Evolutionary conservation across 495 filamentous ascomycete species (phyloP).

Genomic region (Massariosphaeria phaeospora): DNA sequence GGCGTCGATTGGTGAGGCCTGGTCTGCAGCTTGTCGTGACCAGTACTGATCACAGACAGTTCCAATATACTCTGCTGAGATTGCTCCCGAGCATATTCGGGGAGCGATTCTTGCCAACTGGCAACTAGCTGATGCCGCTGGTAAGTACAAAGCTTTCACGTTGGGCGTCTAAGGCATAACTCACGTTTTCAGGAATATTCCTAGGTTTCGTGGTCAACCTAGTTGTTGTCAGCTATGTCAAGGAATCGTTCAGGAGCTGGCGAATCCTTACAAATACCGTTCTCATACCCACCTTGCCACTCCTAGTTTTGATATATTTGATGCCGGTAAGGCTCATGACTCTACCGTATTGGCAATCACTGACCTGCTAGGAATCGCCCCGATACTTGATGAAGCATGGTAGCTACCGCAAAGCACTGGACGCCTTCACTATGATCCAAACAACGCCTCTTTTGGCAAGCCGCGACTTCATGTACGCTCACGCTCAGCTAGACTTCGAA

Average conservation of each 20-base stretch:
- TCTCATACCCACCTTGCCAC: slow-evolving; percentile 8
- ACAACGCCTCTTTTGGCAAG: slow-evolving; percentile 12
- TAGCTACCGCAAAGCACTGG: slow-evolving; percentile 4
- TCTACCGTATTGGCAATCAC: not conserved
- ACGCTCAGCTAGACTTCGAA: slow-evolving; percentile 16
- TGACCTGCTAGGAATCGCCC: slow-evolving; percentile 1
- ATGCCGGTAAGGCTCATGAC: not conserved
- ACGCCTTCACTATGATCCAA: slow-evolving; percentile 8
- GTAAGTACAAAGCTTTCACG: not conserved
- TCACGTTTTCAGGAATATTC: slow-evolving; percentile 1
- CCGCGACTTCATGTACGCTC: slow-evolving; percentile 16
- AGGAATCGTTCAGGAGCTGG: not conserved
- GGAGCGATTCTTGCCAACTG: slow-evolving; percentile 12
- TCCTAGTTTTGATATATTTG: slow-evolving; percentile 11
- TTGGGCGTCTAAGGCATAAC: not conserved
- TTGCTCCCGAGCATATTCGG: slow-evolving; percentile 14
- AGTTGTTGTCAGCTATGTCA: slow-evolving; percentile 10
- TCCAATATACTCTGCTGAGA: slow-evolving; percentile 14
- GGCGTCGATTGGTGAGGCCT: not conserved
- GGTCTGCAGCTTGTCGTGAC: no score
- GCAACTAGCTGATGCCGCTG: slow-evolving; percentile 10
- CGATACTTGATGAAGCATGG: slow-evolving; percentile 20
- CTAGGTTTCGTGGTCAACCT: slow-evolving; percentile 9
- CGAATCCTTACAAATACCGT: slow-evolving; percentile 16
- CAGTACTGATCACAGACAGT: no score